Evolutionary conservation across 371 early-diverging fungal species (phyloP).

Genomic region (Rhizomucor pusillus): DNA sequence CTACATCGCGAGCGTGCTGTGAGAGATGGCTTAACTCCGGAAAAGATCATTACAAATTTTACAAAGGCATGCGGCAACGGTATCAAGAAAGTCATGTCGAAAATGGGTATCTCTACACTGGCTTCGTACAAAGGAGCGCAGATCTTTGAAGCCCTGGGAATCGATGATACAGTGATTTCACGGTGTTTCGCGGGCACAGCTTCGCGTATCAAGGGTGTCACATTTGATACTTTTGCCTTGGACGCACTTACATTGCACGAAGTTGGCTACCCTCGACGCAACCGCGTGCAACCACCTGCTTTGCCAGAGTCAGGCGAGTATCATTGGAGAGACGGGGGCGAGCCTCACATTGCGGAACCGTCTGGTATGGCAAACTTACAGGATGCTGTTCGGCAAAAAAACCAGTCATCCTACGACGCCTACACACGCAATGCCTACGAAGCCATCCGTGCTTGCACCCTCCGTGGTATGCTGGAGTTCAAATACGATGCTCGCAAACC

Average conservation of each 20-base stretch:
- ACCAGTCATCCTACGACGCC: constrained; percentile 77
- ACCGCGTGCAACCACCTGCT: constrained; percentile 55
- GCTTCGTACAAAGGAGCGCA: constrained; percentile 98
- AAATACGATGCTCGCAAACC: constrained; percentile 67
- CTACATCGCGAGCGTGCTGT: constrained; percentile 80
- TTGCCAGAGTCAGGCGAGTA: constrained; percentile 95
- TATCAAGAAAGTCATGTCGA: constrained; percentile 96
- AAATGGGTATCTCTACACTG: constrained; percentile 98
- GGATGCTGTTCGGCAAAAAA: constrained; percentile 94
- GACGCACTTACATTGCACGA: constrained; percentile 91
- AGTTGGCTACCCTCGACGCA: constrained; percentile 76
- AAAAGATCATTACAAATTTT: constrained; percentile 74
- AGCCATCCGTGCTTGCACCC: constrained; percentile 87
- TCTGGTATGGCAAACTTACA: constrained; percentile 85
- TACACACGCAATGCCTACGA: constrained; percentile 81
- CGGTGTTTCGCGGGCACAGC: constrained; percentile 94
- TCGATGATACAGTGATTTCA: constrained; percentile 84
- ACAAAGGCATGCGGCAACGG: constrained; percentile 89
- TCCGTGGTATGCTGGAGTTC: constrained; percentile 94
- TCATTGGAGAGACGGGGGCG: constrained; percentile 95
- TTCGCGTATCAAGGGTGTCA: constrained; percentile 90
- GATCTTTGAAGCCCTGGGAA: constrained; percentile 95
- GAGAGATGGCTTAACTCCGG: constrained; percentile 47
- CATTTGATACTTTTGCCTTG: constrained; percentile 83
- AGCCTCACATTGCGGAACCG: constrained; percentile 91